Conservation (phyloP, 2,329 filamentous ascomycete genomes). For the Nemania serpens region DNA sequence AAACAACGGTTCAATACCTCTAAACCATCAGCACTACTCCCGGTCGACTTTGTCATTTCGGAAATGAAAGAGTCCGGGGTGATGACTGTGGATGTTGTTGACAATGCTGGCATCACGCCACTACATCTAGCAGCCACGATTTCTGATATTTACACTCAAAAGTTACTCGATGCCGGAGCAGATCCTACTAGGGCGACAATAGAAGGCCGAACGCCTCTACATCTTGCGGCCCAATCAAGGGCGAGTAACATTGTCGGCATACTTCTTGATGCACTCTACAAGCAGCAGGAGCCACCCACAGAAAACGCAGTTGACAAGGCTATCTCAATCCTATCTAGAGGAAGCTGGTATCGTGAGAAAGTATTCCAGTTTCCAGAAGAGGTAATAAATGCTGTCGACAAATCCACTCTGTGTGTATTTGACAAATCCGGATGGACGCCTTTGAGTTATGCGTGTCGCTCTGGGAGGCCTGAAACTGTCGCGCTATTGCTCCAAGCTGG, state of each 20-base stretch:
- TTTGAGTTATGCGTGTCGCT: slow-evolving; percentile 11
- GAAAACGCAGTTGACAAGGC: neutral
- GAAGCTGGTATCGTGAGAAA: slow-evolving; percentile 6
- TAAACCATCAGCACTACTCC: neutral
- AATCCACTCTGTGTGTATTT: neutral
- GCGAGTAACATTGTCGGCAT: slow-evolving; percentile 9
- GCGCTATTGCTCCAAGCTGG: slow-evolving; percentile 2
- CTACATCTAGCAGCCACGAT: slow-evolving; percentile 4
- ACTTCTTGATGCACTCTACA: slow-evolving; percentile 8
- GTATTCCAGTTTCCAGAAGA: neutral
- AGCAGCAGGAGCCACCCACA: neutral
- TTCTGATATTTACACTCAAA: neutral
- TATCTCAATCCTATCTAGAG: neutral
- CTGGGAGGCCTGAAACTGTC: slow-evolving; percentile 13
- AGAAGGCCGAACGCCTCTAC: slow-evolving; percentile 10
- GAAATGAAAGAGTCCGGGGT: neutral
- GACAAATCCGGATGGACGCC: slow-evolving; percentile 1
- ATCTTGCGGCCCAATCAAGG: slow-evolving; percentile 12
- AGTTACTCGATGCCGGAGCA: slow-evolving; percentile 10
- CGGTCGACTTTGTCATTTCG: slow-evolving; percentile 7
- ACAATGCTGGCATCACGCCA: slow-evolving; percentile 10
- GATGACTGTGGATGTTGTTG: slow-evolving; percentile 3
- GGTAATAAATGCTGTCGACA: slow-evolving; percentile 1
- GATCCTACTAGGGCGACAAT: neutral
- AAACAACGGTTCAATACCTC: neutral